These are phyloP conservation scores for Starmerella tilneyi DNA, from an alignment of 805 yeast species.

Conservation along the genomic window DNA sequence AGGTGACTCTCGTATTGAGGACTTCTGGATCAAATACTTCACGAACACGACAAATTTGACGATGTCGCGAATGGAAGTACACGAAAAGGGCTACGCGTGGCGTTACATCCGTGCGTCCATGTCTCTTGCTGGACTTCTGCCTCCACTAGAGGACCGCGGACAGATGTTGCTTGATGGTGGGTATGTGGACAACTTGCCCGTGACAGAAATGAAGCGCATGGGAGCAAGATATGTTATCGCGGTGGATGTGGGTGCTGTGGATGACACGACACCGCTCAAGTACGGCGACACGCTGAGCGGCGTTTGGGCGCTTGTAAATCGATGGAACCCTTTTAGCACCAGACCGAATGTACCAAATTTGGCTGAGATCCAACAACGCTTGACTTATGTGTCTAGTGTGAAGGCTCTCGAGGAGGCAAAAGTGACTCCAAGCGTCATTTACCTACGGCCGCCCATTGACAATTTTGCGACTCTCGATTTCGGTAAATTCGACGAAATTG, in stretches of 20 bases:
- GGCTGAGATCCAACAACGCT: conserved; percentile 87
- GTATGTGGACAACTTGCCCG: conserved; percentile 87
- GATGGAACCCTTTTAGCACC: conserved; percentile 80
- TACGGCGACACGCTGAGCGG: conserved; percentile 94
- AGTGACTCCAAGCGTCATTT: conserved; percentile 69
- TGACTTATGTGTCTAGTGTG: conserved; percentile 92
- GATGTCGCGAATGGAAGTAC: conserved; percentile 89
- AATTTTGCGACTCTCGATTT: conserved; percentile 85
- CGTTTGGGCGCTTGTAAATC: conserved; percentile 74
- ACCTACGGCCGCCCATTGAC: conserved; percentile 90
- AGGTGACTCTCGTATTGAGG: conserved; percentile 88
- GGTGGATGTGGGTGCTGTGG: conserved; percentile 91
- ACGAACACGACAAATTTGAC: conserved; percentile 93
- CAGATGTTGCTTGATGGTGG: conserved; percentile 94
- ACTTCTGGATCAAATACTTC: conserved; percentile 83
- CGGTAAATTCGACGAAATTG: conserved; percentile 82
- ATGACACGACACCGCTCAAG: conserved; percentile 77
- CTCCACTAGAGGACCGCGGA: conserved; percentile 76
- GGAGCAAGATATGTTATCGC: conserved; percentile 86
- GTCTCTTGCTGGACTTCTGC: conserved; percentile 89
- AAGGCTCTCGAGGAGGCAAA: conserved; percentile 86
- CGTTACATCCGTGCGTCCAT: conserved; percentile 88
- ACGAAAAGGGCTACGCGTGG: conserved; percentile 90
- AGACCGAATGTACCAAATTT: conserved; percentile 85
- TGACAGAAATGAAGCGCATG: conserved; percentile 71